phyloP scores from a whole-genome alignment of 2,329 filamentous ascomycete genomes.

The Trichoderma hamatum region DNA sequence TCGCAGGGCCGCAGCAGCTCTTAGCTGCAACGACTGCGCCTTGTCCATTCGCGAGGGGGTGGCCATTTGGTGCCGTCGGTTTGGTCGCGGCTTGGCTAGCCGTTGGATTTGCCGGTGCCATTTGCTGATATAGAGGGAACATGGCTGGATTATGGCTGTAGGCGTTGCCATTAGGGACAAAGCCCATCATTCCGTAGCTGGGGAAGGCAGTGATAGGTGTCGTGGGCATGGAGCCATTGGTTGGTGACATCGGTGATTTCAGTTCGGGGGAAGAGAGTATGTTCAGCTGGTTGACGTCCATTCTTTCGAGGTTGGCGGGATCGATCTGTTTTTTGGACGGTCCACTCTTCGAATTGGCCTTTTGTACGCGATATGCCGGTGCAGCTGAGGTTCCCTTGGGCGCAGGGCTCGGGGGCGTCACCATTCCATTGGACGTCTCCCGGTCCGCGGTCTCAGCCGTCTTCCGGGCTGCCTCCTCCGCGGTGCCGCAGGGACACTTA shows the following conservation, averaged over 20 bases:
- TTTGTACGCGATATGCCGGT: slow-evolving; percentile 51
- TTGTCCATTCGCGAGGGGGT: slow-evolving; percentile 32
- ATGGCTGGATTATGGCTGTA: slow-evolving; percentile 34
- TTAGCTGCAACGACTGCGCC: slow-evolving; percentile 9
- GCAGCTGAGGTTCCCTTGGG: slow-evolving; percentile 34
- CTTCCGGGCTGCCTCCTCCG: slow-evolving; percentile 33
- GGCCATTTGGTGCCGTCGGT: slow-evolving; percentile 30
- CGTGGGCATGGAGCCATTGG: slow-evolving; percentile 30
- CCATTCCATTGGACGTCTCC: slow-evolving; percentile 33
- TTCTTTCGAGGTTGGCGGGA: slow-evolving; percentile 51
- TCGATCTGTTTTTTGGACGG: slow-evolving; percentile 54
- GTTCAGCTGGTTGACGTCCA: slow-evolving; percentile 58
- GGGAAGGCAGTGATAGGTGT: slow-evolving; percentile 31
- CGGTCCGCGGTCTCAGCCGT: slow-evolving; percentile 31
- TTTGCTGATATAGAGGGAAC: slow-evolving; percentile 41
- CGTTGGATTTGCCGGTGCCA: slow-evolving; percentile 34
- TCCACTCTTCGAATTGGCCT: slow-evolving; percentile 43
- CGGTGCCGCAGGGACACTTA: slow-evolving; percentile 55
- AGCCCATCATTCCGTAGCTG: slow-evolving; percentile 37
- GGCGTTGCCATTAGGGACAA: slow-evolving; percentile 35
- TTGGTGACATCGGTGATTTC: slow-evolving; percentile 32
- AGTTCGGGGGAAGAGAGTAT: slow-evolving; percentile 44
- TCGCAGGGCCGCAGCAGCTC: slow-evolving; percentile 34
- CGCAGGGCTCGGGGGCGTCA: slow-evolving; percentile 38
- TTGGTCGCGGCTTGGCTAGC: slow-evolving; percentile 30